Evolutionary conservation across 768 basidiomycete species (phyloP).

Genomic region (Suillus sp.): DNA sequence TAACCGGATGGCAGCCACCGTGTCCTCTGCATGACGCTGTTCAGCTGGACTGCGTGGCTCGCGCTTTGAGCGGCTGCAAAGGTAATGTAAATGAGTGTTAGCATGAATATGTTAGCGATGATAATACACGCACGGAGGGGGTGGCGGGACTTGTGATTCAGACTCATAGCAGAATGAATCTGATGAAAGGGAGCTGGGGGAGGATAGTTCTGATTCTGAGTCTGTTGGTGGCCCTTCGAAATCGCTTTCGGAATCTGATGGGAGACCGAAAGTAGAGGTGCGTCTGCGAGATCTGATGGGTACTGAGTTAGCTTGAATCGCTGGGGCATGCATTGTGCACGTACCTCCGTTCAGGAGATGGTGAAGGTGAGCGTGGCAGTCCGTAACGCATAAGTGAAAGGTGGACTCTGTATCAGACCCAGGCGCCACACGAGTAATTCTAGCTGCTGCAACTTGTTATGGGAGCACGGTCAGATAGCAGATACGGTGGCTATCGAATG

Average conservation of each 20-base stretch:
- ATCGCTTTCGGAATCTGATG: conserved; percentile 48
- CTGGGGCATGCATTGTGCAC: conserved; percentile 17
- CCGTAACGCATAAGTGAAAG: conserved; percentile 50
- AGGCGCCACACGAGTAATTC: background rate
- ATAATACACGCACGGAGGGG: conserved; percentile 37
- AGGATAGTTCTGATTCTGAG: conserved; percentile 32
- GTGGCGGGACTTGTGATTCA: conserved; percentile 41
- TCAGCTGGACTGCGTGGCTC: conserved; percentile 33
- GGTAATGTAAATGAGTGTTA: background rate
- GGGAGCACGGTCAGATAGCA: background rate
- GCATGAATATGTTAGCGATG: conserved; percentile 1
- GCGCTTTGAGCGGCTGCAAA: conserved; percentile 24
- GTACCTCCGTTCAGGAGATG: conserved; percentile 49
- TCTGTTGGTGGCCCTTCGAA: conserved; percentile 39
- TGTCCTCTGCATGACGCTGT: conserved; percentile 43
- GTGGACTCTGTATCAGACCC: background rate
- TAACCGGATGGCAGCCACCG: conserved; percentile 47
- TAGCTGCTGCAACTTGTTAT: background rate
- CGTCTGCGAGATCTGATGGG: conserved; percentile 29
- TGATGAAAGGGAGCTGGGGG: conserved; percentile 33
- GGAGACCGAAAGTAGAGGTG: conserved; percentile 56
- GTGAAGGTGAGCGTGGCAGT: conserved; percentile 52
- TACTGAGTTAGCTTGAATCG: conserved; percentile 8
- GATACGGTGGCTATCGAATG: background rate
- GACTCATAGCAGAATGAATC: conserved; percentile 46